phyloP scores from a whole-genome alignment of 768 basidiomycete species.

The Suillus americanus region DNA sequence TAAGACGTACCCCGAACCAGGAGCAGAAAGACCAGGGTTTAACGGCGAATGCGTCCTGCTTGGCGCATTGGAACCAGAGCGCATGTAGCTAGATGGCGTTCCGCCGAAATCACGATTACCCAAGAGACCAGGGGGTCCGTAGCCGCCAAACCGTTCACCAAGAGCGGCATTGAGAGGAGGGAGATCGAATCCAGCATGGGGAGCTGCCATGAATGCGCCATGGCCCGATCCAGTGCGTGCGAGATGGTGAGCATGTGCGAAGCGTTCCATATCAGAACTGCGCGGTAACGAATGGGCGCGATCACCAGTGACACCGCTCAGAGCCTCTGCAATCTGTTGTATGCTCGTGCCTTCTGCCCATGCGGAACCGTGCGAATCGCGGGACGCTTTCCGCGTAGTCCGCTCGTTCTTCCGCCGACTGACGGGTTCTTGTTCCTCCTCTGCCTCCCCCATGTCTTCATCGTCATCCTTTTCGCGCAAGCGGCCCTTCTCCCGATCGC shows the following conservation, averaged over 20 bases:
- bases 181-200: conserved; percentile 56
- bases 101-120: conserved; percentile 34
- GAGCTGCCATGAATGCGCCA: conserved; percentile 35
- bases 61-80: conserved; percentile 64
- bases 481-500: conserved; percentile 37
- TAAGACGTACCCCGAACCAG: conserved; percentile 41
- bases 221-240: conserved; percentile 35
- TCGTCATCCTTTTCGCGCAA: conserved; percentile 43
- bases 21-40: conserved; percentile 43
- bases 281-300: conserved; percentile 34
- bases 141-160: conserved; percentile 36
- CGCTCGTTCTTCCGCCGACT: conserved; percentile 31
- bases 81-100: conserved; percentile 56
- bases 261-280: conserved; percentile 29
- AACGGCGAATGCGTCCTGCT: conserved; percentile 74
- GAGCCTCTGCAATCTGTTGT: conserved; percentile 34
- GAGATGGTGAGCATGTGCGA: conserved; percentile 30
- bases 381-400: conserved; percentile 34
- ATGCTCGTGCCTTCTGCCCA: conserved; percentile 36
- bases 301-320: conserved; percentile 23
- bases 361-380: conserved; percentile 34
- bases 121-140: conserved; percentile 35
- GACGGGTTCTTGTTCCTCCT: conserved; percentile 21
- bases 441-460: conserved; percentile 48
- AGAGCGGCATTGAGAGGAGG: conserved; percentile 54